These are phyloP conservation scores for Brachypodium distachyon DNA, from an alignment of 202 grass and related monocot species.

Conservation along the genomic window DNA sequence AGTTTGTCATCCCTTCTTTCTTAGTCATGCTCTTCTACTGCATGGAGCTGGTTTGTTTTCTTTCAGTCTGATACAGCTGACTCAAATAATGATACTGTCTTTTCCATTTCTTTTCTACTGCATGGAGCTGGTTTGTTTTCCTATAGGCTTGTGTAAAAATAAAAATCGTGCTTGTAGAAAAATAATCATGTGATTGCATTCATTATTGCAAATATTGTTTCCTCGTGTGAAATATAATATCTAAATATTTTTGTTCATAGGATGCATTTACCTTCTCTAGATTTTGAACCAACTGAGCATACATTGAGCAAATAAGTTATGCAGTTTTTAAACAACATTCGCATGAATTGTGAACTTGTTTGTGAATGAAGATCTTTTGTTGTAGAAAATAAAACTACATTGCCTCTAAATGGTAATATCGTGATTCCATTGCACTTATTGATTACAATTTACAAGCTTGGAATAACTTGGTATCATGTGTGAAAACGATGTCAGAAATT, in stretches of 20 bases:
- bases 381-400: background rate
- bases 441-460: background rate
- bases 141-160: no score
- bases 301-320: no score
- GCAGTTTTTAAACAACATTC: background rate
- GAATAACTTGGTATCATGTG: background rate
- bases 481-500: background rate
- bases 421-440: background rate
- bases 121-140: no score
- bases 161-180: no score
- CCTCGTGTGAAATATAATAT: no score
- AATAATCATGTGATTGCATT: no score
- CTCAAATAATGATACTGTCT: background rate
- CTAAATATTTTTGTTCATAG: no score
- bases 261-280: no score
- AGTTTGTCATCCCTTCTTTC: background rate
- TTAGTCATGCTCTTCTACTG: background rate
- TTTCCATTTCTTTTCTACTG: background rate
- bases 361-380: background rate
- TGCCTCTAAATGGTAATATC: background rate
- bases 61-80: background rate
- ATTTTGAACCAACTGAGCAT: no score
- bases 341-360: background rate
- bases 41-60: background rate
- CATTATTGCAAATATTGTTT: no score